Percentiles rank a stretch among this genome's conserved stretches.
phyloP scores from a whole-genome alignment of 23 red algal species.

The Agarophyton chilense region DNA sequence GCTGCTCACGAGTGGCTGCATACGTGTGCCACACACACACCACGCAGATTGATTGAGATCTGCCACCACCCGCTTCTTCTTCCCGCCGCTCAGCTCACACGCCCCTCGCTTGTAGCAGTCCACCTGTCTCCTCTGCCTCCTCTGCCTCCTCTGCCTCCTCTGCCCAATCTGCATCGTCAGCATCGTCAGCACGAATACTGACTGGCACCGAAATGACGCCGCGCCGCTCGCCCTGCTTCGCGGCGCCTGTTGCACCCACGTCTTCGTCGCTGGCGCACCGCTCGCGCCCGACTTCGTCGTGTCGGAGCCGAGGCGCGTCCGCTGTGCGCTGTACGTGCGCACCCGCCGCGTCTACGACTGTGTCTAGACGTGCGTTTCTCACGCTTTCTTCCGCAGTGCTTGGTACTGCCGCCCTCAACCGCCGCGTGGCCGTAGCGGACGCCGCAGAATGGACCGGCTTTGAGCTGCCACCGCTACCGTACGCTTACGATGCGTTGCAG shows the following conservation, averaged over 20 bases:
- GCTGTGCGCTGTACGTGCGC: not conserved
- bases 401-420: not conserved
- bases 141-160: no score
- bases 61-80: no score
- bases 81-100: no score
- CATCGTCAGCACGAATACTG: not conserved
- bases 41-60: no score
- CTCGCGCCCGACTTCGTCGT: not conserved
- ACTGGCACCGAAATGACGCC: no score
- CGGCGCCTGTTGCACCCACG: not conserved
- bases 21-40: no score
- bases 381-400: not conserved
- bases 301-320: no score
- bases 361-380: not conserved
- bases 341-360: not conserved
- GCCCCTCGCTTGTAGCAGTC: no score
- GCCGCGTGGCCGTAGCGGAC: not conserved
- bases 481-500: constrained; percentile 87
- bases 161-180: not conserved
- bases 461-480: constrained; percentile 78
- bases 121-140: no score
- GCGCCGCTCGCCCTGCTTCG: not conserved
- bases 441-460: not conserved
- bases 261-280: not conserved
- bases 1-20: no score